Base-by-base conservation (phyloP, 257 asterid species). In the Gentiana straminea region DNA sequence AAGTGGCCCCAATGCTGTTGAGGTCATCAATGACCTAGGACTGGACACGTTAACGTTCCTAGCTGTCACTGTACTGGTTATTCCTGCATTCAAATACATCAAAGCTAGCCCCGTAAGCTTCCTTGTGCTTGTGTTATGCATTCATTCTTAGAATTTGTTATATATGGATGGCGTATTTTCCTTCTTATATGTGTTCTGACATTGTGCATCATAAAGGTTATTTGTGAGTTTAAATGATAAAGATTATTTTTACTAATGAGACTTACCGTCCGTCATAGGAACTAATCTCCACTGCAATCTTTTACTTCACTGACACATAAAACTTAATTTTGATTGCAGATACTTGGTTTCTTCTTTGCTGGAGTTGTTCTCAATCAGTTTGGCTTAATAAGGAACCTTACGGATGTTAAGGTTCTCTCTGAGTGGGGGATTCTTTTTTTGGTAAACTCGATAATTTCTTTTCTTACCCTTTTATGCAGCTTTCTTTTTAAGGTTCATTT, bases 381-480 rank as follows among this genome's bases (percentile, higher is more conserved):
- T 63, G 98, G 98, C 68, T 72, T 83, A 63, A 88, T 92, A 67
- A 81, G 90, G 71, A 92, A 92, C 82, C 72, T 92, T 64, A 88
- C 66, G 2, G 98, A 92, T 75, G 86, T 88, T 70, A 88, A 92
- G 79, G 69, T 88, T 77, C 84, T 92, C n/a, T 92, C 98, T 10
- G 98, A 92, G 76, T 92, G 98, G 98, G 98, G 98, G 64, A 92
- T 92, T 74, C 94, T 92, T 57, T 92, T 92, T 76, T 74, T 92
- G 95, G 98, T 92, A 72, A 73, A 84, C 62, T 68, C 63, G 64
- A 49, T 33, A 44, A 53, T 36, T 65, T 60, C 35, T 44, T 47
- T 13, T 13, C 13, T 34, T 11, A 35, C 3, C 49, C 44, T 49
- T n/a, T 5, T 56, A 32, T 52, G 51, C 59, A 37, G 39, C 35